phyloP scores from a whole-genome alignment of 306 rosid genomes.

The Vigna radiata region DNA sequence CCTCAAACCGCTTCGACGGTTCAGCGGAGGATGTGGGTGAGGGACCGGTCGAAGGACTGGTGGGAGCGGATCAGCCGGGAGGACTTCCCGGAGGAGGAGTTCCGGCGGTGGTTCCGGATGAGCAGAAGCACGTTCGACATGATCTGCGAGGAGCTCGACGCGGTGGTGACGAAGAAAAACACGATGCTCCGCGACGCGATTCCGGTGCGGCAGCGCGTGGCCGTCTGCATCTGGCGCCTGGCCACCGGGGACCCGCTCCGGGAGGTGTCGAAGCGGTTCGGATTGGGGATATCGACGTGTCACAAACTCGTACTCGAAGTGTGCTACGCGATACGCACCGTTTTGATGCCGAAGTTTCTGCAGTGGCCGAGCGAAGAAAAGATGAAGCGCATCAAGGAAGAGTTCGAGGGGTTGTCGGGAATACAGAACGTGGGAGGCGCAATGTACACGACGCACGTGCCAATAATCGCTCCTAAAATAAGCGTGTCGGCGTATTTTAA shows the following conservation, averaged over 20 bases:
- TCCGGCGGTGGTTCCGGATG: conserved; percentile 71
- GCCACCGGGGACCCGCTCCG: conserved; percentile 91
- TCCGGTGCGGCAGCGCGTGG: conserved; percentile 84
- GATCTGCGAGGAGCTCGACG: conserved; percentile 76
- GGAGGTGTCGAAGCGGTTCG: conserved; percentile 72
- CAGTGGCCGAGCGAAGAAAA: conserved; percentile 63
- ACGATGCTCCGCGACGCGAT: conserved; percentile 88
- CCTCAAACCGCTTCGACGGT: background rate
- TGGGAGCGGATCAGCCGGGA: conserved; percentile 69
- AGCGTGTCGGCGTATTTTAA: conserved; percentile 66
- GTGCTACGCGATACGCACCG: conserved; percentile 65
- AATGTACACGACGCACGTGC: conserved; percentile 79
- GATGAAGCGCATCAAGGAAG: conserved; percentile 41
- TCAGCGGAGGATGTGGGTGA: conserved; percentile 77
- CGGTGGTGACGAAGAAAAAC: conserved; percentile 74
- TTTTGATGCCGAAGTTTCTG: conserved; percentile 69
- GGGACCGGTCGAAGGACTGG: conserved; percentile 85
- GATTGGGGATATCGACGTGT: conserved; percentile 83
- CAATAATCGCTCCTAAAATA: conserved; percentile 76
- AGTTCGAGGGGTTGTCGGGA: conserved; percentile 59
- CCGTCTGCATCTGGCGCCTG: conserved; percentile 79
- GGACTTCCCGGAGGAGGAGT: conserved; percentile 69
- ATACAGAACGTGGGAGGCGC: conserved; percentile 64
- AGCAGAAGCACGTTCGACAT: conserved; percentile 67
- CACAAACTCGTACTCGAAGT: conserved; percentile 86